Base-by-base conservation (phyloP, 2,329 filamentous ascomycete species). In the Diaporthe nobilis region DNA sequence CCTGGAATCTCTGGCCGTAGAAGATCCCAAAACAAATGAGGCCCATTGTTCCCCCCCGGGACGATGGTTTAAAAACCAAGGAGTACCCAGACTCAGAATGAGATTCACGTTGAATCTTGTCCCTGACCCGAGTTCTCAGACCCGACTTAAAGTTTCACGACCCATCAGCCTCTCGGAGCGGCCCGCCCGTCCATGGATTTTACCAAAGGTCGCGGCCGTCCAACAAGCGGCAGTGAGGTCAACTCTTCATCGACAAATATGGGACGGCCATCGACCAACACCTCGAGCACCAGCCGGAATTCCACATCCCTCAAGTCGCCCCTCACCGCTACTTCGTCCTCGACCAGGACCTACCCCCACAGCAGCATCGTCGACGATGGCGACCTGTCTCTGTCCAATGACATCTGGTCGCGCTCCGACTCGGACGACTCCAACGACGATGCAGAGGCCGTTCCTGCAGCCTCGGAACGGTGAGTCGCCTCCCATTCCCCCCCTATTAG, bases 331-430 rank as follows among this genome's bases (percentile, higher is more conserved):
- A 77, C 75, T 75, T 78, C 76, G 22, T 76, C 78, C 12, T 76
- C 78, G 8, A 76, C 72, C n/a, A 60, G 58, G 13, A 65, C 58
- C 8, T 73, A 49, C 63, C 72, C 76, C 57, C 75, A 73, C 42
- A 77, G 71, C 72, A 72, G 37, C 34, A 73, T 65, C 25, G 75
- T 63, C 61, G 72, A 74, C 34, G 72, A 74, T 8, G 61, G 51
- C 37, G 55, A 71, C 7, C 17, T 20, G 42, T 15, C 57, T 20
- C 65, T 25, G 28, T 49, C 57, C n/a, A 78, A 75, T 51, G 75
- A 79, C 5, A 77, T 80, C 63, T 81, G 78, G 78, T 79, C 80
- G 39, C 75, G 51, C 9, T 73, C 76, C 34, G 79, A 80, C 60
- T 79, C 80, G 10, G 80, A 80, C 37, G 79, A 79, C 61, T 79